Conservation (phyloP, 345 rosid genomes). For the Sapria himalayana region DNA sequence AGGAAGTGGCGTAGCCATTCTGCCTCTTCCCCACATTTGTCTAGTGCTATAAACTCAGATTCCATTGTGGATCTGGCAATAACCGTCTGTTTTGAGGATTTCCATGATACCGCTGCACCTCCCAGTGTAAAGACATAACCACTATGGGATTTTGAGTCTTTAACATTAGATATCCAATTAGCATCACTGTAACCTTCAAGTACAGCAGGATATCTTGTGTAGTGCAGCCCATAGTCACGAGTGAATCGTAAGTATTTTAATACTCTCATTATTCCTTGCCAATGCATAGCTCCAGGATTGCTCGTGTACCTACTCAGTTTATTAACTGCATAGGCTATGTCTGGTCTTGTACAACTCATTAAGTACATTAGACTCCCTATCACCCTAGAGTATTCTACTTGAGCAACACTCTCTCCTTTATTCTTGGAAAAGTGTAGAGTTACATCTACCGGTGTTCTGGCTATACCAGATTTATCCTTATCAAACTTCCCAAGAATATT, state of each 20-base stretch:
- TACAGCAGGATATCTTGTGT: neutral
- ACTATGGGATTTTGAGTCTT: too few species aligned
- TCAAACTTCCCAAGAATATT: neutral
- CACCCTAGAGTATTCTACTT: neutral
- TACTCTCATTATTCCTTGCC: neutral
- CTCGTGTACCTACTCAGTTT: neutral
- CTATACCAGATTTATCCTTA: neutral
- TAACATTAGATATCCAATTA: too few species aligned
- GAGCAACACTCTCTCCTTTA: neutral
- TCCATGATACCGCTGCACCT: too few species aligned
- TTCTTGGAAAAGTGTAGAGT: neutral
- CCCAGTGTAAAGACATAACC: too few species aligned
- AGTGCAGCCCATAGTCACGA: neutral
- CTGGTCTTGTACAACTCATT: neutral
- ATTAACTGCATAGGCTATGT: neutral
- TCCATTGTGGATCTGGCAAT: too few species aligned
- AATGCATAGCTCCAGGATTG: neutral
- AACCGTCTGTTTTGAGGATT: too few species aligned
- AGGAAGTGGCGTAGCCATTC: too few species aligned
- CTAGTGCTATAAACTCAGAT: too few species aligned
- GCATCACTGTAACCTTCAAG: neutral
- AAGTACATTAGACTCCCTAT: neutral
- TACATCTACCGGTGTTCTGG: neutral
- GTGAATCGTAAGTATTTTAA: neutral
- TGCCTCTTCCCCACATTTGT: too few species aligned